Percentiles rank a stretch among this genome's conserved stretches.
phyloP scores from a whole-genome alignment of 2,329 filamentous ascomycete genomes.

The Blumeria hordei region DNA sequence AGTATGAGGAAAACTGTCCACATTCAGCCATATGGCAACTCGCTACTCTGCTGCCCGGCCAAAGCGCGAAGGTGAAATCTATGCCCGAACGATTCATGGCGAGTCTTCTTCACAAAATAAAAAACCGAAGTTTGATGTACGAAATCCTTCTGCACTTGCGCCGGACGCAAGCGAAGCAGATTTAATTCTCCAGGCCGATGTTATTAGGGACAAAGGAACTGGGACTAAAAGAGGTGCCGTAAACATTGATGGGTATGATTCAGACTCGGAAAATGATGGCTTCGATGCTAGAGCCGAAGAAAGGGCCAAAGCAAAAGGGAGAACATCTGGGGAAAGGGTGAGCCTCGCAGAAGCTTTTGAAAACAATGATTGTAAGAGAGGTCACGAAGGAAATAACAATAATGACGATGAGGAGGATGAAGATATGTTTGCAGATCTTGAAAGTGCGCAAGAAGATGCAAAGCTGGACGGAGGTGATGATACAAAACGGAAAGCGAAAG shows the following conservation, averaged over 20 bases:
- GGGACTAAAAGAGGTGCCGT: slow-evolving; percentile 79
- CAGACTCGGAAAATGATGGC: slow-evolving; percentile 76
- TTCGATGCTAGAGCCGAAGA: slow-evolving; percentile 52
- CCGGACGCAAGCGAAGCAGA: slow-evolving; percentile 57
- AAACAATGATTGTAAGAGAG: slow-evolving; percentile 14
- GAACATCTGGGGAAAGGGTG: slow-evolving; percentile 20
- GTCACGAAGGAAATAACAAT: slow-evolving; percentile 15
- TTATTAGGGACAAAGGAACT: slow-evolving; percentile 52
- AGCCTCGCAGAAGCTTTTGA: slow-evolving; percentile 24
- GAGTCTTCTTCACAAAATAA: slow-evolving; percentile 30
- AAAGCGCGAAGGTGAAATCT: slow-evolving; percentile 64
- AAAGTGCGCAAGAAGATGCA: slow-evolving; percentile 30
- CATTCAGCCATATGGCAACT: slow-evolving; percentile 21
- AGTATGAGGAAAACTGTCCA: too few relatives aligned
- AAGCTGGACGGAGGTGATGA: slow-evolving; percentile 23
- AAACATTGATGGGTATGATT: slow-evolving; percentile 92
- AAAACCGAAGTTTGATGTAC: slow-evolving; percentile 77
- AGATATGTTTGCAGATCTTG: slow-evolving; percentile 65
- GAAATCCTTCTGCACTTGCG: slow-evolving; percentile 80
- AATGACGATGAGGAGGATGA: slow-evolving; percentile 30
- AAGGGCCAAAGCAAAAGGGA: slow-evolving; percentile 21
- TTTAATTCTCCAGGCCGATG: slow-evolving; percentile 66
- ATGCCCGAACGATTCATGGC: slow-evolving; percentile 45
- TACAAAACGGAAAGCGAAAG: slow-evolving; percentile 27
- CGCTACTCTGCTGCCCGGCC: slow-evolving; percentile 45